phyloP scores from a whole-genome alignment of 306 rosid genomes.

The Acacia confusa region DNA sequence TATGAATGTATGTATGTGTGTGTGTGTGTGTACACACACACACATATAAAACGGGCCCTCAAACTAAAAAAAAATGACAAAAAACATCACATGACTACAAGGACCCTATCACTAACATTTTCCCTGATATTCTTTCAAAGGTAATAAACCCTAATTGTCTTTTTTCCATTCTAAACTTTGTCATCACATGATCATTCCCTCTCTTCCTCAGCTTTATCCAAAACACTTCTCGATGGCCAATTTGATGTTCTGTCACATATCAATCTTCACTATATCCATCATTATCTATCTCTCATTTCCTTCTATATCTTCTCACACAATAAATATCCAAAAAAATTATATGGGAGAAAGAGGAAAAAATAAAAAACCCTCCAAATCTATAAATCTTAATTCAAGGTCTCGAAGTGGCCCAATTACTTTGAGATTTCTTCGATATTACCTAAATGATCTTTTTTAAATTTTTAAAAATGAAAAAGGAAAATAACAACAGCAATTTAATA shows the following conservation, averaged over 20 bases:
- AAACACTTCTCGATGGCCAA: constrained; percentile 3
- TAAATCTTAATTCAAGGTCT: too few species aligned
- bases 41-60: background rate
- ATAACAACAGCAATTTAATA: too few species aligned
- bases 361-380: too few species aligned
- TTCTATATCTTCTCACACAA: background rate
- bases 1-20: too few species aligned
- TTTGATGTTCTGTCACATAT: background rate
- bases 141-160: background rate
- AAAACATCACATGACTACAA: constrained; percentile 2
- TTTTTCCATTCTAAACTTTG: background rate
- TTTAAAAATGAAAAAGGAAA: too few species aligned
- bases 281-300: background rate
- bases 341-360: background rate
- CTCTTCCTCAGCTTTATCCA: background rate
- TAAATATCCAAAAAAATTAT: background rate
- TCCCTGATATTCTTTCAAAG: background rate
- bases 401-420: too few species aligned
- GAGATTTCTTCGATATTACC: too few species aligned
- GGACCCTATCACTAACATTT: background rate
- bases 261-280: background rate
- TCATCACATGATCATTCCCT: background rate
- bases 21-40: too few species aligned
- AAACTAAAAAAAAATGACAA: background rate
- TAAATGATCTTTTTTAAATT: too few species aligned